phyloP scores from a whole-genome alignment of 257 asterid species.

The Agastache rugosa region DNA sequence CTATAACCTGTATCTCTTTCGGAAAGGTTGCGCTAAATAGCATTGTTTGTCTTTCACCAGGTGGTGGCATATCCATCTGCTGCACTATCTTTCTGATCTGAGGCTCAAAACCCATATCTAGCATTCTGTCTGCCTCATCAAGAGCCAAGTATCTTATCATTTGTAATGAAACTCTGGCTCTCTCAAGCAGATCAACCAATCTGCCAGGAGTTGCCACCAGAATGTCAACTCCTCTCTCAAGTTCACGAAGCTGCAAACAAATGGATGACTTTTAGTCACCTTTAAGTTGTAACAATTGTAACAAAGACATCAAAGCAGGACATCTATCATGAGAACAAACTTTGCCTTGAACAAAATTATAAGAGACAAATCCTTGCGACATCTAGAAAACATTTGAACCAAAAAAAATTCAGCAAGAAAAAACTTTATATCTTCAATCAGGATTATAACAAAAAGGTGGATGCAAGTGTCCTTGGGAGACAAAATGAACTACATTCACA shows the following conservation, averaged over 20 bases:
- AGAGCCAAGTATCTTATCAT: slow-evolving; percentile 89
- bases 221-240: slow-evolving; percentile 94
- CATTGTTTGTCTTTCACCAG: slow-evolving; percentile 90
- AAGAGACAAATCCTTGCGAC: background rate
- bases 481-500: background rate
- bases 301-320: slow-evolving; percentile 5
- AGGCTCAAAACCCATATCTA: slow-evolving; percentile 97
- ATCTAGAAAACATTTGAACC: background rate
- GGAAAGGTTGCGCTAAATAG: slow-evolving; percentile 95
- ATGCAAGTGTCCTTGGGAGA: slow-evolving; percentile 1
- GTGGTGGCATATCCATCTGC: slow-evolving; percentile 95
- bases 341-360: background rate
- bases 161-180: slow-evolving; percentile 82
- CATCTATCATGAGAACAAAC: background rate
- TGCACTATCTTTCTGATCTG: slow-evolving; percentile 92
- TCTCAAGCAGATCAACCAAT: slow-evolving; percentile 91
- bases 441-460: background rate
- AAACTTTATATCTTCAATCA: background rate
- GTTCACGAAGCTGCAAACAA: slow-evolving; percentile 75
- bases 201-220: slow-evolving; percentile 97
- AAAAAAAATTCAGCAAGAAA: background rate
- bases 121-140: slow-evolving; percentile 96
- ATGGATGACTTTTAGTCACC: slow-evolving; percentile 25
- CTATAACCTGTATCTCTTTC: slow-evolving; percentile 78
- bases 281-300: slow-evolving; percentile 22